A percentile compares a stretch with the other conserved stretches of the same genome.
phyloP scores from a whole-genome alignment of 2,329 filamentous ascomycete species.

The Alternaria angustiovoidea region DNA sequence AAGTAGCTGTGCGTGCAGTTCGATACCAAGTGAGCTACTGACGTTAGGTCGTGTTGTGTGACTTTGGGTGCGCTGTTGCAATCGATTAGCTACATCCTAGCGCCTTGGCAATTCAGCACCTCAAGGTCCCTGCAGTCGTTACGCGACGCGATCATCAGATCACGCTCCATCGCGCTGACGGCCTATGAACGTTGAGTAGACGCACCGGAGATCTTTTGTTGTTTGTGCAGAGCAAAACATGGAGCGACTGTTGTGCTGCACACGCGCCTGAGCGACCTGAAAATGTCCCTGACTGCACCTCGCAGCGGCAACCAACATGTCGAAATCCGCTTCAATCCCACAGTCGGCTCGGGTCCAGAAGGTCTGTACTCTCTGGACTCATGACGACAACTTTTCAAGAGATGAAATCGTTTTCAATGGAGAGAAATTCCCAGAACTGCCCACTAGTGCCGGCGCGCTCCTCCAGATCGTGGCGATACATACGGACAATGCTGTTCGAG shows the following conservation, averaged over 20 bases:
- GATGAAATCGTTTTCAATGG: conserved; percentile 84
- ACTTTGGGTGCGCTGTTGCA: background rate
- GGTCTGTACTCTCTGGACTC: conserved; percentile 62
- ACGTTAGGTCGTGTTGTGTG: no score
- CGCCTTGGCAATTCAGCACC: conserved; percentile 14
- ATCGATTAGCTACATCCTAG: background rate
- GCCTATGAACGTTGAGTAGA: background rate
- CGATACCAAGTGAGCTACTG: background rate
- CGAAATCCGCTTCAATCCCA: conserved; percentile 36
- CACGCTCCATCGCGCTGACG: background rate
- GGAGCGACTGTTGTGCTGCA: conserved; percentile 2
- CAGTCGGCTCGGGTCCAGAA: conserved; percentile 48
- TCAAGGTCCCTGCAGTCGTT: conserved; percentile 5
- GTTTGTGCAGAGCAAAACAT: background rate
- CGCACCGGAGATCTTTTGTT: background rate
- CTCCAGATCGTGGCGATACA: conserved; percentile 75
- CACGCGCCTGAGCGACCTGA: conserved; percentile 9
- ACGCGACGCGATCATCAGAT: conserved; percentile 1
- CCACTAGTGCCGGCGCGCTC: conserved; percentile 71
- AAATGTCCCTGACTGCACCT: conserved; percentile 3
- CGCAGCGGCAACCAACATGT: conserved; percentile 32
- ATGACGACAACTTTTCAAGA: conserved; percentile 77
- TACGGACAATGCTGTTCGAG: conserved; percentile 57
- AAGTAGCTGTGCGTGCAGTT: background rate
- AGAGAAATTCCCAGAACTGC: conserved; percentile 70